phyloP scores from a whole-genome alignment of 1,139 yeast species.

The Tardiomyces blankii region DNA sequence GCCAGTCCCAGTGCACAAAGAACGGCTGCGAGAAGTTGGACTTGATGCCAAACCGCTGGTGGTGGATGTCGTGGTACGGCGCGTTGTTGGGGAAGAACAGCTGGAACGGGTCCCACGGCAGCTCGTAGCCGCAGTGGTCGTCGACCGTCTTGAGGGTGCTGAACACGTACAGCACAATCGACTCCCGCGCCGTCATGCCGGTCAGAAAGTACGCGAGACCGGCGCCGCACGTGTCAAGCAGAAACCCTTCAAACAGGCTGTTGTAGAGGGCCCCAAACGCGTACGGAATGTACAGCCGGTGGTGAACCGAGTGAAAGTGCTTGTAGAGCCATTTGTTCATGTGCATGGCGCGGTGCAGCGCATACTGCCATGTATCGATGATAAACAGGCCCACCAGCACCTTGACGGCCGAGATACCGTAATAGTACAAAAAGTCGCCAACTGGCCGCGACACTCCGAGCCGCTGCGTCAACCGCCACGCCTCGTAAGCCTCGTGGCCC shows the following conservation, averaged over 20 bases:
- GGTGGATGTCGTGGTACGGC: slow-evolving; percentile 93
- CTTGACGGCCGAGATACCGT: slow-evolving; percentile 39
- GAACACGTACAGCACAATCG: slow-evolving; percentile 62
- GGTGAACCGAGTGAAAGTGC: slow-evolving; percentile 88
- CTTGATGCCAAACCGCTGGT: slow-evolving; percentile 91
- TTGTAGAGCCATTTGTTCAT: slow-evolving; percentile 62
- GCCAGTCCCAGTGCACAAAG: slow-evolving; percentile 83
- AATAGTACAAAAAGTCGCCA: slow-evolving; percentile 37
- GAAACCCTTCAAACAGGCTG: slow-evolving; percentile 86
- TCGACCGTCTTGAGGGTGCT: slow-evolving; percentile 95
- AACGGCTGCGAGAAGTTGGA: slow-evolving; percentile 95
- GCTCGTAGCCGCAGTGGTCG: slow-evolving; percentile 92
- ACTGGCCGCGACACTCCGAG: slow-evolving; percentile 10
- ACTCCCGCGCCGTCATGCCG: slow-evolving; percentile 64
- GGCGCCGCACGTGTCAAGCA: slow-evolving; percentile 85
- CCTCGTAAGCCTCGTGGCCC: slow-evolving; percentile 57
- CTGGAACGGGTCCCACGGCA: slow-evolving; percentile 89
- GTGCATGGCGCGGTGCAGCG: slow-evolving; percentile 85
- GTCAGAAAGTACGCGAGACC: slow-evolving; percentile 65
- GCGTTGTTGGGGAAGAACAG: slow-evolving; percentile 86
- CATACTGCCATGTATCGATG: slow-evolving; percentile 92
- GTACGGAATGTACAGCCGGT: slow-evolving; percentile 86
- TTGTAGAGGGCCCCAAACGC: slow-evolving; percentile 95
- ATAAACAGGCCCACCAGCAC: slow-evolving; percentile 54
- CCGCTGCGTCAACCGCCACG: slow-evolving; percentile 53